These are phyloP conservation scores for Gastrodia elata DNA, from an alignment of 106 monocot species.

Conservation along the genomic window DNA sequence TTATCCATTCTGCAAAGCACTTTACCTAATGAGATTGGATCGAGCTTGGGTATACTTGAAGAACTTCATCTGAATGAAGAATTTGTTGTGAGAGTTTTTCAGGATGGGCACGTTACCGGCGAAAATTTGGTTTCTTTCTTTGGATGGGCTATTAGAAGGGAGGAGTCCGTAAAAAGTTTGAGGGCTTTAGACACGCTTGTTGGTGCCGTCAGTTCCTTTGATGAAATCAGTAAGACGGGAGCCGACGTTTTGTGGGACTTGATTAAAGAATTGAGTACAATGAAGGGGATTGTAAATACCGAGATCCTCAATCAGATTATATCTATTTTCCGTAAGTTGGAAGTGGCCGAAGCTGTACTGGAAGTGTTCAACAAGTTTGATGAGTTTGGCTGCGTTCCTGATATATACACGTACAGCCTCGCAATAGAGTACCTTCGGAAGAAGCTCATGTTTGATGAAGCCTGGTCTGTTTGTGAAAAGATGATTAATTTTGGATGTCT, in stretches of 20 bases:
- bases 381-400: slow-evolving; percentile 48
- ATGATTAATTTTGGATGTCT: slow-evolving; percentile 60
- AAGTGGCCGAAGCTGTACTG: slow-evolving; percentile 41
- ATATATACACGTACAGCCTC: slow-evolving; percentile 54
- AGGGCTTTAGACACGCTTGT: slow-evolving; percentile 35
- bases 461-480: slow-evolving; percentile 70
- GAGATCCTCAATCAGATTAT: slow-evolving; percentile 53
- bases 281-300: slow-evolving; percentile 39
- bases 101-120: slow-evolving; percentile 15
- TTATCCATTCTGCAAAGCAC: slow-evolving; percentile 26
- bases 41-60: slow-evolving; percentile 35
- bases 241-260: slow-evolving; percentile 74
- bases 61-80: slow-evolving; percentile 37
- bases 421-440: slow-evolving; percentile 59
- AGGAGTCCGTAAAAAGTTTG: slow-evolving; percentile 18
- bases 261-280: slow-evolving; percentile 54
- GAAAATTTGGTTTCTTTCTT: slow-evolving; percentile 58
- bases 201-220: slow-evolving; percentile 14
- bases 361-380: slow-evolving; percentile 74
- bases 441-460: slow-evolving; percentile 34
- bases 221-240: slow-evolving; percentile 31
- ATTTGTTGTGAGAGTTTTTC: slow-evolving; percentile 45
- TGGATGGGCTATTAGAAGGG: slow-evolving; percentile 28
- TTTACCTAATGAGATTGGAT: slow-evolving; percentile 17
- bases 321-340: slow-evolving; percentile 38